Evolutionary conservation across 1,284 basidiomycete species (phyloP).

Genomic region (Volvariella surrecta): DNA sequence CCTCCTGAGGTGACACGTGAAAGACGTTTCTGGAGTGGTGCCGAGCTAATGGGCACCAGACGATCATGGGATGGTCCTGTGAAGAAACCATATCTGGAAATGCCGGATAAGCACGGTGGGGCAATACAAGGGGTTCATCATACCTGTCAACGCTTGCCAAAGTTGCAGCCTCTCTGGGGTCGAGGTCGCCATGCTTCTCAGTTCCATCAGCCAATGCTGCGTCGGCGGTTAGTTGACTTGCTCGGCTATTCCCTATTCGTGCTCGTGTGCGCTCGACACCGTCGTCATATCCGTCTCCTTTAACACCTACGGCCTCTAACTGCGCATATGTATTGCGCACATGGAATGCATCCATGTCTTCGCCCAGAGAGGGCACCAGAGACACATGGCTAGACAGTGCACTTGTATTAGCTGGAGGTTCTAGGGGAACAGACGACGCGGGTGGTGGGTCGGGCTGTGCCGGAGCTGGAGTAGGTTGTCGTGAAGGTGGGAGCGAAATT

Average conservation of each 20-base stretch:
- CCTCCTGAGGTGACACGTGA: conserved; percentile 36
- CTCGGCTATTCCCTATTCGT: conserved; percentile 53
- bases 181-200: conserved; percentile 54
- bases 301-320: conserved; percentile 77
- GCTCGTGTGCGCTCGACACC: conserved; percentile 90
- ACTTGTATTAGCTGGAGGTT: conserved; percentile 26
- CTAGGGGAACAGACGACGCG: conserved; percentile 23
- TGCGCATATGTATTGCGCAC: conserved; percentile 86
- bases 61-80: conserved; percentile 69
- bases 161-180: conserved; percentile 55
- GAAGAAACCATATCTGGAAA: conserved; percentile 79
- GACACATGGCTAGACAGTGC: conserved; percentile 27
- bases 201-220: conserved; percentile 44
- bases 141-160: conserved; percentile 77
- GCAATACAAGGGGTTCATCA: conserved; percentile 17
- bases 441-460: conserved; percentile 21
- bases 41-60: conserved; percentile 56
- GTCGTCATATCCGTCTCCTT: conserved; percentile 87
- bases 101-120: neutral
- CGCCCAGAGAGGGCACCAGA: conserved; percentile 60
- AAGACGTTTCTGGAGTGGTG: conserved; percentile 57
- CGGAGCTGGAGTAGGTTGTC: conserved; percentile 20
- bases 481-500: conserved; percentile 18
- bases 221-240: conserved; percentile 47
- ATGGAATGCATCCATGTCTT: conserved; percentile 81